Percentiles rank a stretch among this genome's conserved stretches.
Conservation (phyloP, 176 grass and related monocot species). For the Carex myosuroides region DNA sequence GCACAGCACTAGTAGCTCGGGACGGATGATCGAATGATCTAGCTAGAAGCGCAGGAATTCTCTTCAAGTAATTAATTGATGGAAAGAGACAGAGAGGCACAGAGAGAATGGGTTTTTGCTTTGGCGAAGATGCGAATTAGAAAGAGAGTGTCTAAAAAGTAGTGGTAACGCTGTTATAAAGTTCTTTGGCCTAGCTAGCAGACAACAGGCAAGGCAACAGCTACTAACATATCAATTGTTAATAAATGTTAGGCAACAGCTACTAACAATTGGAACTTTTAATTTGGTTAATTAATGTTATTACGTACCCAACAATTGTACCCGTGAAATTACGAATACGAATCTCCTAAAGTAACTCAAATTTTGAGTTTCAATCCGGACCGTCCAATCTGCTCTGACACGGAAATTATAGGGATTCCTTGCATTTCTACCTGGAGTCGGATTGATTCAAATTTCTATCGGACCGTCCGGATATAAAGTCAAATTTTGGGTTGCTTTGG, state of each 20-base stretch:
- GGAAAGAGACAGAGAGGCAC: not conserved
- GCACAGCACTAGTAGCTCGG: not conserved
- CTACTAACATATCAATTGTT: not conserved
- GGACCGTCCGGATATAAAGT: too few species aligned
- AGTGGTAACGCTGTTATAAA: too few species aligned
- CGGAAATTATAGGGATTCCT: too few species aligned
- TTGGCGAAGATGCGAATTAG: conserved; percentile 13
- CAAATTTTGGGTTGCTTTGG: too few species aligned
- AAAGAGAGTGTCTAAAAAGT: not conserved
- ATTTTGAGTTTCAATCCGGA: too few species aligned
- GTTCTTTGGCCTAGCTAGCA: conserved; percentile 7
- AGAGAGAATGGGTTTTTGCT: not conserved
- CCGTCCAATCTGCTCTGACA: too few species aligned
- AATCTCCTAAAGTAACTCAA: too few species aligned
- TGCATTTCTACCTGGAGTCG: too few species aligned
- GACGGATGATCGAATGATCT: not conserved
- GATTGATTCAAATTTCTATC: too few species aligned
- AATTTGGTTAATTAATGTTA: not conserved
- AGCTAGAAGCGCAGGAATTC: not conserved
- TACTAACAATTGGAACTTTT: conserved; percentile 26
- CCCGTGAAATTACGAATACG: not conserved
- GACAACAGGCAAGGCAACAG: not conserved
- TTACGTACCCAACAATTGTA: not conserved
- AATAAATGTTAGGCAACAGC: conserved; percentile 2
- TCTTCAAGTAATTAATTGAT: not conserved